A percentile compares a stretch with the other conserved stretches of the same genome.
These are phyloP conservation scores for Phoma sp. DNA, from an alignment of 2,329 filamentous ascomycete genomes.

Conservation along the genomic window DNA sequence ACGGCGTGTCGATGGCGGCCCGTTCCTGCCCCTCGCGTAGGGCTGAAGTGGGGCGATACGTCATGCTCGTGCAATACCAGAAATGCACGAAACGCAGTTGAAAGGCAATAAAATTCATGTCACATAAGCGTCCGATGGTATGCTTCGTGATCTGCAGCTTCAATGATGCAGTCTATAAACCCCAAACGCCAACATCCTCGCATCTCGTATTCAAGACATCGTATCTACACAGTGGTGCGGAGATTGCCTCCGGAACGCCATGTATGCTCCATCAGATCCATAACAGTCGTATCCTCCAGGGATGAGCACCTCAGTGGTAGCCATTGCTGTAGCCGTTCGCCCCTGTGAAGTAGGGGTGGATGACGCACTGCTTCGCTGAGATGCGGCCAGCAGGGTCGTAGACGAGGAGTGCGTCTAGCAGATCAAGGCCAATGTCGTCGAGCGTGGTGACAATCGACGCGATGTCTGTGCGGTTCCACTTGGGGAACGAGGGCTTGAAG, in stretches of 20 bases:
- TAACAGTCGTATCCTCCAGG: slow-evolving; percentile 41
- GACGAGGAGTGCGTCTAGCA: slow-evolving; percentile 75
- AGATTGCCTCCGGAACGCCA: slow-evolving; percentile 17
- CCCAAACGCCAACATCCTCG: slow-evolving; percentile 34
- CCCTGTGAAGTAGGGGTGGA: slow-evolving; percentile 80
- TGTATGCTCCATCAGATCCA: slow-evolving; percentile 32
- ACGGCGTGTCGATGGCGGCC: slow-evolving; percentile 9
- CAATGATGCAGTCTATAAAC: slow-evolving; percentile 14
- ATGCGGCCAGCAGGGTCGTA: slow-evolving; percentile 89
- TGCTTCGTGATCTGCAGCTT: slow-evolving; percentile 4
- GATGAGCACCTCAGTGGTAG: slow-evolving; percentile 35
- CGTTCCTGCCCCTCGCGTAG: slow-evolving; percentile 25
- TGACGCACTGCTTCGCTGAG: slow-evolving; percentile 85
- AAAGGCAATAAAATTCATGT: too few species aligned
- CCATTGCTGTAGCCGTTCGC: slow-evolving; percentile 56
- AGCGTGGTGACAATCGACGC: slow-evolving; percentile 73
- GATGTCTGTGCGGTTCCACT: slow-evolving; percentile 78
- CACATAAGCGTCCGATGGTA: too few species aligned
- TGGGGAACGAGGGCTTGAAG: slow-evolving; percentile 91
- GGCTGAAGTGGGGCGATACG: slow-evolving; percentile 43
- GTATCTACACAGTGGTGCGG: slow-evolving; percentile 18
- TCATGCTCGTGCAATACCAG: slow-evolving; percentile 31
- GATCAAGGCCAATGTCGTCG: slow-evolving; percentile 74
- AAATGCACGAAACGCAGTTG: too few species aligned
- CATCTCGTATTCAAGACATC: slow-evolving; percentile 29